Base-by-base conservation (phyloP, 106 monocot genomes). In the Vanilla planifolia region DNA sequence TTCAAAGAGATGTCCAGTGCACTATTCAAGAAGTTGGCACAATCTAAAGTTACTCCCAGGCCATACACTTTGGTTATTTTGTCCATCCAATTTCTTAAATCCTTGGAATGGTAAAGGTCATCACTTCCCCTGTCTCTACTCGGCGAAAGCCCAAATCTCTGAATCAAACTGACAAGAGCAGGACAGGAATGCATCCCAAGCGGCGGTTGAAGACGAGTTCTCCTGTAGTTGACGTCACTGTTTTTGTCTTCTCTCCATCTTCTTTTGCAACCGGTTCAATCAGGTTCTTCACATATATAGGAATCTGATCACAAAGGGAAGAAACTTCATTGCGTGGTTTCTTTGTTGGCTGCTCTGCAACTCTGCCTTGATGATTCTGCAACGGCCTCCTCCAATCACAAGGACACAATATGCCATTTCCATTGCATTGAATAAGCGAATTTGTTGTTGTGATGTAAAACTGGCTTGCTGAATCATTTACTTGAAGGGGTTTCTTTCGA, bases 21-120 rank as follows among this genome's bases (percentile, higher is more conserved):
- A 68, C 74, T 79, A 67, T 91, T 91, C 68, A 91, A 61, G 26
- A 91, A 52, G 72, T 85, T 72, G 10, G 79, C 85, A 68, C 79
- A 76, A 33, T 85, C 90, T 40, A 77, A 11, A 5, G 82, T 65
- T 33, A 91, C 82, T 44, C 29, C 62, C 65, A 91, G 47, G n/a
- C 85, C 82, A 15, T 71, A 68, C 32, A 68, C 60, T 76, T 68
- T 56, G 43, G 79, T 79, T 66, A 85, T 71, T 48, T 63, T 58
- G 55, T 91, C 82, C 85, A 91, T 79, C 48, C 68, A 45, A 60
- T 69, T 75, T 51, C 53, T 85, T 66, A 91, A 67, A 55, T 17
- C 41, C 47, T 77, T 74, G 1, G 79, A 74, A 27, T 85, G 61
- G n/a, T 62, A 77, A 22, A 91, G 27, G 15, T 91, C 82, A 60